Evolutionary conservation across 805 yeast species (phyloP).

Genomic region (Scheffersomyces coipomensis): DNA sequence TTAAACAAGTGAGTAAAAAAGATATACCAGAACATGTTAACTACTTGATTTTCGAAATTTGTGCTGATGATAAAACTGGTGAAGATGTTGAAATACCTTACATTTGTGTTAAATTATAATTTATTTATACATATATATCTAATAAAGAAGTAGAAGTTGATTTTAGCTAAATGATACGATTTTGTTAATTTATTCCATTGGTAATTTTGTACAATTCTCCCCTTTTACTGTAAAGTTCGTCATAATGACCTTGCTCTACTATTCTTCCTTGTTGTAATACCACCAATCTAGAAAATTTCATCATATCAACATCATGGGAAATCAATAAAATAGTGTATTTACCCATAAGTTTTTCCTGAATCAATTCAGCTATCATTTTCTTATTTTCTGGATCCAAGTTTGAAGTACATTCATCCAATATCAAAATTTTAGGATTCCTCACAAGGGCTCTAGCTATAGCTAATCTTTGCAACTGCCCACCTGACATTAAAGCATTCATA

Average conservation of each 20-base stretch:
- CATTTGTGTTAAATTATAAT: slow-evolving; percentile 51
- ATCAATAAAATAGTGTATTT: slow-evolving; percentile 53
- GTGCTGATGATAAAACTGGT: slow-evolving; percentile 88
- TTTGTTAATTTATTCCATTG: no score
- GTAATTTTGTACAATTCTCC: background rate
- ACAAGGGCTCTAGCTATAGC: slow-evolving; percentile 81
- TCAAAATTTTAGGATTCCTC: slow-evolving; percentile 59
- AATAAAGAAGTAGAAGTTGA: background rate
- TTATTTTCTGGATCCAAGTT: slow-evolving; percentile 73
- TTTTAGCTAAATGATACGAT: background rate
- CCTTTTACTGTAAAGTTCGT: slow-evolving; percentile 2
- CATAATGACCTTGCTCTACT: slow-evolving; percentile 43
- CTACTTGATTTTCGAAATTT: slow-evolving; percentile 82
- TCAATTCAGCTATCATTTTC: slow-evolving; percentile 45
- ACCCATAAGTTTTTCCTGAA: slow-evolving; percentile 31
- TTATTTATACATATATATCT: background rate
- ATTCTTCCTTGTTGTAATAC: slow-evolving; percentile 49
- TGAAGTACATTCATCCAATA: slow-evolving; percentile 89
- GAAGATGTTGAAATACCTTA: slow-evolving; percentile 97
- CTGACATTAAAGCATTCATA: slow-evolving; percentile 56
- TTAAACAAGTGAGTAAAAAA: slow-evolving; percentile 82
- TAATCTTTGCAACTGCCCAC: slow-evolving; percentile 88
- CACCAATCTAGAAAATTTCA: slow-evolving; percentile 52
- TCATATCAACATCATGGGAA: slow-evolving; percentile 72
- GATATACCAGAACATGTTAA: slow-evolving; percentile 71